Conservation (phyloP, 306 rosid species). For the Begonia masoniana region DNA sequence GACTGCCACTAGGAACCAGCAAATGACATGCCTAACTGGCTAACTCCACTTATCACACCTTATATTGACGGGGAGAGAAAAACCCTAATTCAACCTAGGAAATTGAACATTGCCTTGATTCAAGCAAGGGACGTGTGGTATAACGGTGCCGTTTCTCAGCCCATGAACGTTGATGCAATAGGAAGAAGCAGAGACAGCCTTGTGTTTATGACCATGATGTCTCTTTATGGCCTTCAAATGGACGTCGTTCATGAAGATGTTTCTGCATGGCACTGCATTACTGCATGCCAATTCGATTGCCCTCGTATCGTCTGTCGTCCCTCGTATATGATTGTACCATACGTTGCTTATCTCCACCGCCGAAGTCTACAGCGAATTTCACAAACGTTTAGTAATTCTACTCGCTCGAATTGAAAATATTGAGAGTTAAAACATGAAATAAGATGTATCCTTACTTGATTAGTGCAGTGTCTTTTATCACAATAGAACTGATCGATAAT, state of each 20-base stretch:
- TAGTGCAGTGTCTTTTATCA: neutral
- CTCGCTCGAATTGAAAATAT: neutral
- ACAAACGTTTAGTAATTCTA: neutral
- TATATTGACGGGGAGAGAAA: no score
- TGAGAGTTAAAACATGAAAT: neutral
- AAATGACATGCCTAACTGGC: no score
- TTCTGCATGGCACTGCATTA: neutral
- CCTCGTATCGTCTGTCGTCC: neutral
- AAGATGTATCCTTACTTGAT: neutral
- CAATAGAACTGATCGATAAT: conserved; percentile 9
- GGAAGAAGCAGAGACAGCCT: no score
- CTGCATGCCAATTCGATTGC: conserved; percentile 5
- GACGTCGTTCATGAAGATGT: conserved; percentile 5
- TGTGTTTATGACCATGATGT: no score
- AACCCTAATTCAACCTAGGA: no score
- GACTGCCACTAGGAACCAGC: no score
- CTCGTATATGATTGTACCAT: neutral
- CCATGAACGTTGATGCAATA: no score
- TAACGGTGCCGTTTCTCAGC: no score
- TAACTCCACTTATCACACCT: no score
- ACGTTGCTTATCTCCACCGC: conserved; percentile 7
- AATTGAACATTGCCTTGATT: no score
- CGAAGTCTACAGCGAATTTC: neutral
- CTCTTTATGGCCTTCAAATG: neutral
- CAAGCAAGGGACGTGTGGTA: no score